A percentile compares a stretch with the other conserved stretches of the same genome.
Conservation (phyloP, 139 green algal genomes). For the Volvox reticuliferus region DNA sequence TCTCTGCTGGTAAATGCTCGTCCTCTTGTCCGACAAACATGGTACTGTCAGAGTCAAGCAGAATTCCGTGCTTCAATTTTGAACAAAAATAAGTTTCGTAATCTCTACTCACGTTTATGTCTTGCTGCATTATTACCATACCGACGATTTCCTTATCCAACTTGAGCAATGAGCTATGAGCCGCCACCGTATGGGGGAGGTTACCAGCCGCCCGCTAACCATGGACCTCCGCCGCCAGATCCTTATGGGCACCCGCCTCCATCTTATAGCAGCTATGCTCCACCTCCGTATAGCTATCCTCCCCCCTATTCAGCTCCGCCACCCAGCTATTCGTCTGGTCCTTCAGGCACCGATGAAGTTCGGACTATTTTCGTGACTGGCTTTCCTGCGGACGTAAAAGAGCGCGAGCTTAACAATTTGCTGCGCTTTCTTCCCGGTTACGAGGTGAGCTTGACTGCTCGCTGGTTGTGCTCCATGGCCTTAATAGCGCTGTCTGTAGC, state of each 20-base stretch:
- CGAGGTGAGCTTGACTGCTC: constrained; percentile 68
- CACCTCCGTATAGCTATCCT: constrained; percentile 30
- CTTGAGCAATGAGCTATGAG: constrained; percentile 35
- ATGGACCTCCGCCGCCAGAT: neutral
- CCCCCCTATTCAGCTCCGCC: constrained; percentile 3
- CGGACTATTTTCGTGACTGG: constrained; percentile 92
- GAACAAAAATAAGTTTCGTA: too few relatives aligned
- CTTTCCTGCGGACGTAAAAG: constrained; percentile 91
- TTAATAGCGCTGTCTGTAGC: too few relatives aligned
- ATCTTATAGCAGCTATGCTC: constrained; percentile 9
- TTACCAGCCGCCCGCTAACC: constrained; percentile 18
- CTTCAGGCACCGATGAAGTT: constrained; percentile 68
- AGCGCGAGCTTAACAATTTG: constrained; percentile 96
- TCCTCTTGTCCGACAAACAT: neutral
- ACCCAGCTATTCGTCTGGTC: neutral
- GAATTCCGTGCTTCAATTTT: neutral
- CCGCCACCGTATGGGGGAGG: constrained; percentile 15
- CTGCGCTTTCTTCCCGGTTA: constrained; percentile 93
- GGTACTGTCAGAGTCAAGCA: neutral
- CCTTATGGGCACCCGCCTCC: constrained; percentile 20
- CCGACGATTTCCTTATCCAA: neutral
- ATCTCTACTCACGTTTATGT: too few relatives aligned
- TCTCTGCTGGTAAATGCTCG: too few relatives aligned
- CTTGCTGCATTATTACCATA: too few relatives aligned
- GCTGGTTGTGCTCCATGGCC: too few relatives aligned